phyloP scores from a whole-genome alignment of 768 basidiomycete species.

The Boletus speciosus region DNA sequence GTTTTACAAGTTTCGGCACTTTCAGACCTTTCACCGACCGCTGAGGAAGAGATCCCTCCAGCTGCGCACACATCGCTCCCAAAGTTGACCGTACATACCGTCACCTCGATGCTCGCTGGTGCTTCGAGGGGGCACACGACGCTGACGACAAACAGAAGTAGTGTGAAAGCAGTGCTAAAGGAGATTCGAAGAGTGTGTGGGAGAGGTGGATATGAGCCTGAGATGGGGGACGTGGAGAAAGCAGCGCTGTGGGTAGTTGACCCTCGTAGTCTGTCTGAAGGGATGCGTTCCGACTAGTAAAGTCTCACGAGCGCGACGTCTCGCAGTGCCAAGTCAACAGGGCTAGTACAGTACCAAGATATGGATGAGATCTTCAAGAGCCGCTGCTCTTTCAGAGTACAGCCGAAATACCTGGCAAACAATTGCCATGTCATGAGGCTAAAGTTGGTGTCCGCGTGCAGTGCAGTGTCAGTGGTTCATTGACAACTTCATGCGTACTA shows the following conservation, averaged over 20 bases:
- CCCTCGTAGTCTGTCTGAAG: conserved; percentile 53
- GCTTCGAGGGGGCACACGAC: conserved; percentile 74
- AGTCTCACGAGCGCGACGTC: no score
- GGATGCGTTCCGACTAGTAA: conserved; percentile 9
- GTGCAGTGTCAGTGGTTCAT: no score
- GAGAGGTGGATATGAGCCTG: conserved; percentile 6
- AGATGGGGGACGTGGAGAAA: conserved; percentile 13
- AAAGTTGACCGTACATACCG: conserved; percentile 72
- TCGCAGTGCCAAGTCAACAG: no score
- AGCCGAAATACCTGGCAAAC: no score
- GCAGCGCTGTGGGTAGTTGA: conserved; percentile 73
- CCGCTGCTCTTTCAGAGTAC: no score
- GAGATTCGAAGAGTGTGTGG: conserved; percentile 46
- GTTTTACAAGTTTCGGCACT: not conserved
- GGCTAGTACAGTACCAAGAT: no score
- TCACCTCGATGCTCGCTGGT: conserved; percentile 69
- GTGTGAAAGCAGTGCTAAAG: conserved; percentile 69
- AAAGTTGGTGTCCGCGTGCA: no score
- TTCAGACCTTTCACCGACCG: not conserved
- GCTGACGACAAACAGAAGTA: conserved; percentile 80
- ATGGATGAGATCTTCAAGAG: no score
- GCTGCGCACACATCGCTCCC: conserved; percentile 53
- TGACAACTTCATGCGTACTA: no score
- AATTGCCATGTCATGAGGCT: no score
- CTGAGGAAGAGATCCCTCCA: conserved; percentile 43